These are phyloP conservation scores for Candida tetrigidarum DNA, from an alignment of 1,139 yeast genomes.

Conservation along the genomic window DNA sequence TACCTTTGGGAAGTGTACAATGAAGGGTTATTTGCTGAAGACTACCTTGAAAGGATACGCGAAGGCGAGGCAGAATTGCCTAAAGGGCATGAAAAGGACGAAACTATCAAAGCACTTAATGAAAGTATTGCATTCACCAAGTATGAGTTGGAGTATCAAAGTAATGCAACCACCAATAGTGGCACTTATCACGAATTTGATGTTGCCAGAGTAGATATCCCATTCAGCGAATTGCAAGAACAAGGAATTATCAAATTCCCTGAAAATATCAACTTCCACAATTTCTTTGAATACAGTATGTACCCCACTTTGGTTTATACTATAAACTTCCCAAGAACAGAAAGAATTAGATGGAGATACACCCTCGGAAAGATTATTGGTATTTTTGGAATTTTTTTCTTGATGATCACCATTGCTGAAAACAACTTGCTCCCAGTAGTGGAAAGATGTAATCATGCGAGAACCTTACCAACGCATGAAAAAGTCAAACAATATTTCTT, in stretches of 20 bases:
- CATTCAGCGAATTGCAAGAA: slow-evolving; percentile 24
- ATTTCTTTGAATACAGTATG: slow-evolving; percentile 81
- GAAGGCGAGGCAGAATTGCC: slow-evolving; percentile 22
- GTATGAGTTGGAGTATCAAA: slow-evolving; percentile 61
- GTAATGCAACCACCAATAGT: slow-evolving; percentile 26
- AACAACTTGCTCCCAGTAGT: slow-evolving; percentile 78
- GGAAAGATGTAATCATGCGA: slow-evolving; percentile 55
- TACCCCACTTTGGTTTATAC: slow-evolving; percentile 90
- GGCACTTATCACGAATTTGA: slow-evolving; percentile 17
- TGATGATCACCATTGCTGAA: slow-evolving; percentile 86
- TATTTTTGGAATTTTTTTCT: slow-evolving; percentile 80
- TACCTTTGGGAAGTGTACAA: slow-evolving; percentile 69
- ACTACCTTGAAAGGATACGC: slow-evolving; percentile 27
- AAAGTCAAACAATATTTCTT: slow-evolving; percentile 59
- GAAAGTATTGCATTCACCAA: slow-evolving; percentile 64
- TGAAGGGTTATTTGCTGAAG: slow-evolving; percentile 58
- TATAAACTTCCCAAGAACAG: slow-evolving; percentile 78
- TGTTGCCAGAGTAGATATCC: slow-evolving; percentile 16
- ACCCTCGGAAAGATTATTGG: slow-evolving; percentile 75
- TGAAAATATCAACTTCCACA: slow-evolving; percentile 60
- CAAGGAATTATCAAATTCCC: slow-evolving; percentile 58
- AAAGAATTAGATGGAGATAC: slow-evolving; percentile 67
- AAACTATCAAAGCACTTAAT: slow-evolving; percentile 31
- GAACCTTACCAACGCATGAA: slow-evolving; percentile 49
- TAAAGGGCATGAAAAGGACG: slow-evolving; percentile 27